phyloP scores from a whole-genome alignment of 2,329 filamentous ascomycete genomes.

The Diplodia corticola region DNA sequence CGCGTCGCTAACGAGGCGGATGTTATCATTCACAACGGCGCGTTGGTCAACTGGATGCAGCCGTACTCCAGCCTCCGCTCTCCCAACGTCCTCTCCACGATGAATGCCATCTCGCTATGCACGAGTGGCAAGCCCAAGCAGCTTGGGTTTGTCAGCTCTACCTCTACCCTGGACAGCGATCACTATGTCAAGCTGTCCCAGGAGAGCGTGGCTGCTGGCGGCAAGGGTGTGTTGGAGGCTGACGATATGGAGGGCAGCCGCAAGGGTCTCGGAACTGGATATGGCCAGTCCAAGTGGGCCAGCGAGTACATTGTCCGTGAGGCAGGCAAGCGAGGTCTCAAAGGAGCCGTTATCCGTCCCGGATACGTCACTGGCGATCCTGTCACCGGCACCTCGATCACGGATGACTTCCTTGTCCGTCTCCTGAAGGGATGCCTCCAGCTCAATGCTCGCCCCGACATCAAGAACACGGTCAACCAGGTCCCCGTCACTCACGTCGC shows the following conservation, averaged over 20 bases:
- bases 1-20: slow-evolving; percentile 66
- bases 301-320: slow-evolving; percentile 71
- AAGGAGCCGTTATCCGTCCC: slow-evolving; percentile 74
- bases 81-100: slow-evolving; percentile 78
- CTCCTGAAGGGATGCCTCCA: slow-evolving; percentile 88
- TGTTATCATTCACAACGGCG: slow-evolving; percentile 75
- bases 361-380: slow-evolving; percentile 82
- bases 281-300: slow-evolving; percentile 90
- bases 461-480: slow-evolving; percentile 84
- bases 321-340: slow-evolving; percentile 74
- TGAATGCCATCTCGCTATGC: slow-evolving; percentile 75
- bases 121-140: slow-evolving; percentile 74
- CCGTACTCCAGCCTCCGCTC: slow-evolving; percentile 70
- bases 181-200: slow-evolving; percentile 76
- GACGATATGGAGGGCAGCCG: slow-evolving; percentile 78
- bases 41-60: slow-evolving; percentile 53
- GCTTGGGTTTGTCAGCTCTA: slow-evolving; percentile 81
- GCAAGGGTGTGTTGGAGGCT: slow-evolving; percentile 66
- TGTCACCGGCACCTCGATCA: slow-evolving; percentile 67
- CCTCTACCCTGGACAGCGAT: slow-evolving; percentile 77
- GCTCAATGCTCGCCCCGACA: slow-evolving; percentile 69
- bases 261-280: slow-evolving; percentile 77
- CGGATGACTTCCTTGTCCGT: slow-evolving; percentile 87
- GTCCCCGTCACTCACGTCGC: slow-evolving; percentile 85
- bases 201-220: slow-evolving; percentile 60